Percentiles rank a stretch among this genome's conserved stretches.
Evolutionary conservation across 139 green algal genomes (phyloP).

Genomic region (Edaphochlamys debaryana): DNA sequence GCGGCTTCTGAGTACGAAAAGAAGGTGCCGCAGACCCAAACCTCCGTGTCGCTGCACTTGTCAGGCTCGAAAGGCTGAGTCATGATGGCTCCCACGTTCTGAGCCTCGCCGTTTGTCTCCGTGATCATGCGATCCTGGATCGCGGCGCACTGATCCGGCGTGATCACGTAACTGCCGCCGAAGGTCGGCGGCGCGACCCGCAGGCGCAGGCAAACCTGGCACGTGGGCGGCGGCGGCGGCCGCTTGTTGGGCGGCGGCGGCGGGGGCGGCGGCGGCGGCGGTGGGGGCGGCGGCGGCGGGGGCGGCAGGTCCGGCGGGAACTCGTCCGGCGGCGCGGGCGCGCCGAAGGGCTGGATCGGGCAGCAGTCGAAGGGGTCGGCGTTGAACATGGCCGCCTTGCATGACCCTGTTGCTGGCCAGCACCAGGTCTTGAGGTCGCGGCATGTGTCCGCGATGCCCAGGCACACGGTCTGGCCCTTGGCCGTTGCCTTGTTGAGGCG

Average conservation of each 20-base stretch:
- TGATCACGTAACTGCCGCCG: neutral
- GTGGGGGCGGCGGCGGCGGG: conserved; percentile 26
- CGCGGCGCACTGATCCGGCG: neutral
- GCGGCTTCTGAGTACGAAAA: neutral
- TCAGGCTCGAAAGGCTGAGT: neutral
- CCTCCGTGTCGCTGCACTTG: neutral
- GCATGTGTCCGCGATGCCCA: conserved; percentile 19
- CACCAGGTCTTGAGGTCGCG: neutral
- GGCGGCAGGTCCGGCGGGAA: neutral
- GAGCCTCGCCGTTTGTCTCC: neutral
- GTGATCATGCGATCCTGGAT: conserved; percentile 5
- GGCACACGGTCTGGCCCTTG: conserved; percentile 16
- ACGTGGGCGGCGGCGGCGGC: neutral
- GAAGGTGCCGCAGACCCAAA: conserved; percentile 17
- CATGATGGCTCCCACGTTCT: neutral
- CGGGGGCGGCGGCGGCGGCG: conserved; percentile 28
- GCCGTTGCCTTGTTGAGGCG: conserved; percentile 3
- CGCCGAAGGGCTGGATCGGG: conserved; percentile 12
- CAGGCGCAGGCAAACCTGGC: neutral
- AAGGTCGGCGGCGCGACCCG: neutral
- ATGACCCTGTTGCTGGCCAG: conserved; percentile 32
- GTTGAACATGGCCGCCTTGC: conserved; percentile 40
- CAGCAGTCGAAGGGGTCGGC: conserved; percentile 38
- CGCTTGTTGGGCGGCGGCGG: neutral
- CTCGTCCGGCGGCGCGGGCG: neutral